Conservation (phyloP, 1,284 basidiomycete species). For the Earliella scabrosa region DNA sequence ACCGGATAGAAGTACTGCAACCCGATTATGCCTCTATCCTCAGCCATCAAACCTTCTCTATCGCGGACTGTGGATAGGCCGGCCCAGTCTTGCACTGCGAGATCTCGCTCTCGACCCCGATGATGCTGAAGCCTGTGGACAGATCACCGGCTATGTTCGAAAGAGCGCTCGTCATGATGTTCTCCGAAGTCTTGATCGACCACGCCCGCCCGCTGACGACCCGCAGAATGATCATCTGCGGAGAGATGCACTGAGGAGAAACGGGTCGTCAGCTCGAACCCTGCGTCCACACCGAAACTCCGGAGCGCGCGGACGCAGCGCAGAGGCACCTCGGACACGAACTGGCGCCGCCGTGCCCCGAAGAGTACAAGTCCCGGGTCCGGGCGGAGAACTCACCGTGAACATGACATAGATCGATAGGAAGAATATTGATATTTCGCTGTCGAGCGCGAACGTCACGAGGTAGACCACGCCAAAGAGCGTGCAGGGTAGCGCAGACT, state of each 20-base stretch:
- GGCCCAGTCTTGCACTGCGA: background rate
- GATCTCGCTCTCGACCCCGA: background rate
- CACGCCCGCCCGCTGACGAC: slow-evolving; percentile 35
- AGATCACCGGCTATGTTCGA: background rate
- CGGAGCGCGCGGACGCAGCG: no score
- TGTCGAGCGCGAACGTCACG: slow-evolving; percentile 14
- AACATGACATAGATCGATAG: slow-evolving; percentile 23
- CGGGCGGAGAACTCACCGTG: slow-evolving; percentile 21
- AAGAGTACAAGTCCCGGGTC: no score
- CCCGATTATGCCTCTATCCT: no score
- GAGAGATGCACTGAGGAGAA: slow-evolving; percentile 27
- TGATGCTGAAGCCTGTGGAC: background rate
- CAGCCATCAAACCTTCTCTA: no score
- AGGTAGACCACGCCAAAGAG: slow-evolving; percentile 19
- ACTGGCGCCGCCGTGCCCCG: no score
- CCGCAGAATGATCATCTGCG: slow-evolving; percentile 37
- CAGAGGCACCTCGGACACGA: no score
- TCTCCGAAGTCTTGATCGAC: slow-evolving; percentile 12
- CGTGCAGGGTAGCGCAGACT: slow-evolving; percentile 23
- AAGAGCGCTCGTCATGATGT: background rate
- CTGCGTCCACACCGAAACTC: no score
- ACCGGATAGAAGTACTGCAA: no score
- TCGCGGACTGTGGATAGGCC: no score
- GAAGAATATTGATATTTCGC: slow-evolving; percentile 19
- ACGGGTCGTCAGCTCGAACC: background rate